phyloP scores from a whole-genome alignment of 2,329 filamentous ascomycete species.

The Microascus cirrosus region DNA sequence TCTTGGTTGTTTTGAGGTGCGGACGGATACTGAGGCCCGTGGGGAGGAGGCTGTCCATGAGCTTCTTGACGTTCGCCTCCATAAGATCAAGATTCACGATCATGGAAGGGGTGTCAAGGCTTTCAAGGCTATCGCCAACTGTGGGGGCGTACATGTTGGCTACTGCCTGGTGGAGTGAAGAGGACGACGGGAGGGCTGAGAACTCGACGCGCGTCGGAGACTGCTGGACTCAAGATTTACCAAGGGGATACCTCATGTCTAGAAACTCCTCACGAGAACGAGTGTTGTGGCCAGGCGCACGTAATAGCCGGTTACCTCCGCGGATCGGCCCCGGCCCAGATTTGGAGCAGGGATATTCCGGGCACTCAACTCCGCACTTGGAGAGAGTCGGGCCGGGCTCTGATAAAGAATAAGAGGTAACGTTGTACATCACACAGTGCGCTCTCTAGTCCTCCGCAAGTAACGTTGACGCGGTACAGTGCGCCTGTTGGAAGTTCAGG shows the following conservation, averaged over 20 bases:
- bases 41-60: neutral
- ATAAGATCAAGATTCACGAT: neutral
- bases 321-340: neutral
- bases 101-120: neutral
- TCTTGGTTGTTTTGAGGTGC: neutral
- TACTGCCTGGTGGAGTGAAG: neutral
- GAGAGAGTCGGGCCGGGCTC: neutral
- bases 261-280: neutral
- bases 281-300: neutral
- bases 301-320: neutral
- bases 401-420: neutral
- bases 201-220: neutral
- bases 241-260: neutral
- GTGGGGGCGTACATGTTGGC: neutral
- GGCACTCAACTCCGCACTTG: neutral
- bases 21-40: neutral
- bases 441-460: neutral
- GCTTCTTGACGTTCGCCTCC: neutral
- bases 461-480: neutral
- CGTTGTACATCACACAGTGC: neutral
- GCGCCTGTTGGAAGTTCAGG: neutral
- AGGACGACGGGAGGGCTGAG: neutral
- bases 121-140: neutral
- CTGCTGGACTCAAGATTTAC: neutral
- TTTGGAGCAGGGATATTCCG: neutral